Conservation (phyloP, 1,284 basidiomycete genomes). For the Hymenochaete sp. region DNA sequence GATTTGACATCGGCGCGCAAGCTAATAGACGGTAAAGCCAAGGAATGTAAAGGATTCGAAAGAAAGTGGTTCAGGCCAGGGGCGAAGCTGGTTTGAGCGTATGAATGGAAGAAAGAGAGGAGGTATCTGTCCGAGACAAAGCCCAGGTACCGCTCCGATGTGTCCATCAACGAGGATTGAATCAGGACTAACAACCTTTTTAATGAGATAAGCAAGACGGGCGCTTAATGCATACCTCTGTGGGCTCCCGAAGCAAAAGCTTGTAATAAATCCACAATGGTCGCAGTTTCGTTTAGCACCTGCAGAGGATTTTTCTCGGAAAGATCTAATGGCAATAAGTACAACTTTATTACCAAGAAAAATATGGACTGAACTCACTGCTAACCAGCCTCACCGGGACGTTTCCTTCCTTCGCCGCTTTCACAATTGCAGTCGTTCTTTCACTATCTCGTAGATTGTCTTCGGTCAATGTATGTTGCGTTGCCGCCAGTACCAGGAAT, state of each 20-base stretch:
- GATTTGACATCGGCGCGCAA: slow-evolving; percentile 54
- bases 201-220: slow-evolving; percentile 8
- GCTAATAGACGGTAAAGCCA: slow-evolving; percentile 58
- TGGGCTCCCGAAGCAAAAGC: slow-evolving; percentile 63
- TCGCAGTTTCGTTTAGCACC: slow-evolving; percentile 51
- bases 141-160: slow-evolving; percentile 38
- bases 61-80: slow-evolving; percentile 41
- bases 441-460: slow-evolving; percentile 52
- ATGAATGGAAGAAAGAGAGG: slow-evolving; percentile 52
- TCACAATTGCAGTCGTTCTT: slow-evolving; percentile 55
- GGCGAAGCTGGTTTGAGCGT: slow-evolving; percentile 30
- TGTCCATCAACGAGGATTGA: slow-evolving; percentile 26
- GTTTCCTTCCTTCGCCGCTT: slow-evolving; percentile 59
- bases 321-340: slow-evolving; percentile 40
- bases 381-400: slow-evolving; percentile 67
- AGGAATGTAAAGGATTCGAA: slow-evolving; percentile 43
- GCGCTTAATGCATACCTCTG: slow-evolving; percentile 37
- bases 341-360: slow-evolving; percentile 1
- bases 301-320: slow-evolving; percentile 75
- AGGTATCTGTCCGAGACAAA: slow-evolving; percentile 56
- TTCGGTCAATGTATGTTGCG: slow-evolving; percentile 52
- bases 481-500: slow-evolving; percentile 70
- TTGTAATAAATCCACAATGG: slow-evolving; percentile 50
- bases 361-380: slow-evolving; percentile 40
- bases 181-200: slow-evolving; percentile 43